Percentiles rank a stretch among this genome's conserved stretches.
These are phyloP conservation scores for Phytophthora brassicae DNA, from an alignment of 352 stramenopile genomes.

Conservation along the genomic window DNA sequence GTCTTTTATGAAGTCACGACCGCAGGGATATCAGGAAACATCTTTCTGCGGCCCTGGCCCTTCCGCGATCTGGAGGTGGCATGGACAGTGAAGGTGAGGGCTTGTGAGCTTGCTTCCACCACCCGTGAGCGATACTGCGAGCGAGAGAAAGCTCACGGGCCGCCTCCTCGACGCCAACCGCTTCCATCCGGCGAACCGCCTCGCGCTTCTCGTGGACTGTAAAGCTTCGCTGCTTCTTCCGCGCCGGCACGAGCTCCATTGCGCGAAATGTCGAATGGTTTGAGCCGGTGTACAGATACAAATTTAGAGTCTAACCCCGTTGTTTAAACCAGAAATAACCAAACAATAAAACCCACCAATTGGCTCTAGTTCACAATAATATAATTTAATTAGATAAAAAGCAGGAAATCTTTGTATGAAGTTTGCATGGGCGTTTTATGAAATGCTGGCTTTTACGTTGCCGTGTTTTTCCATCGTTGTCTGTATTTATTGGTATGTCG, in stretches of 20 bases:
- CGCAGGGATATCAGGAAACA: neutral
- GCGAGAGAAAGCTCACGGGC: neutral
- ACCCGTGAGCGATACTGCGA: neutral
- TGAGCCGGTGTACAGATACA: too few relatives aligned
- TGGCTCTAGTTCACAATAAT: too few relatives aligned
- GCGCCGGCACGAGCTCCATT: neutral
- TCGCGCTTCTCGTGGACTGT: neutral
- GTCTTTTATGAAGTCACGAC: neutral
- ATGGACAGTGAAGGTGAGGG: neutral
- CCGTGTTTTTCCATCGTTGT: neutral
- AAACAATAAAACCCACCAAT: neutral
- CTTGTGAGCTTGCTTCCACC: neutral
- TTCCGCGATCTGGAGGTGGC: neutral
- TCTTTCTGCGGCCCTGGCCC: neutral
- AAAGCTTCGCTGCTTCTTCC: neutral
- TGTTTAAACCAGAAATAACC: neutral
- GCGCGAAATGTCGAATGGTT: too few relatives aligned
- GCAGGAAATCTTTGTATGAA: too few relatives aligned
- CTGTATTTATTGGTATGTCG: too few relatives aligned
- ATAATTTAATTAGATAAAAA: too few relatives aligned
- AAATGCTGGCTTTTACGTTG: slow-evolving; percentile 1
- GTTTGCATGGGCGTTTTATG: neutral
- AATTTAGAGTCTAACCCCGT: too few relatives aligned
- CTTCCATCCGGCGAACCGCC: neutral
- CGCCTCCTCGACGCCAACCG: neutral